A percentile compares a stretch with the other conserved stretches of the same genome.
Evolutionary conservation across 139 green algal species (phyloP).

Genomic region (Chlorella sorokiniana): DNA sequence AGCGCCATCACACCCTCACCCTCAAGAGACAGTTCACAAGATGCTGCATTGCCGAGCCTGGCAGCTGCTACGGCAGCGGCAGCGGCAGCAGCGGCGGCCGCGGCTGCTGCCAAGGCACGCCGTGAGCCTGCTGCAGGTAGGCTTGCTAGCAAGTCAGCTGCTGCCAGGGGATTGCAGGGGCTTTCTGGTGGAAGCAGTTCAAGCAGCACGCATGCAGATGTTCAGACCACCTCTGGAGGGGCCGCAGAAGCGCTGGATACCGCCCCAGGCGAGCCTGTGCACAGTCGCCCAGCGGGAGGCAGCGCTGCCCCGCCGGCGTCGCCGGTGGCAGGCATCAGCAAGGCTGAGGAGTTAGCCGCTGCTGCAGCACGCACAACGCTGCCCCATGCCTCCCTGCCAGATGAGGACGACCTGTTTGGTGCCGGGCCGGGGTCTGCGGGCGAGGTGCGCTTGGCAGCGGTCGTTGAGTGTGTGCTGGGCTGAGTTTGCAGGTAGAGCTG

Average conservation of each 20-base stretch:
- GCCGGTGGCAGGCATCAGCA: background rate
- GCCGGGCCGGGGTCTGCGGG: background rate
- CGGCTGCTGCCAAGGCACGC: background rate
- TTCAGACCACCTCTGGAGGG: background rate
- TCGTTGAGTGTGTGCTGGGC: background rate
- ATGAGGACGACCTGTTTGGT: conserved; percentile 8
- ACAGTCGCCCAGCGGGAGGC: too few relatives aligned
- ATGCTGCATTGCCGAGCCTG: background rate
- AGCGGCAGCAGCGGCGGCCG: background rate
- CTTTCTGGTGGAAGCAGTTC: too few relatives aligned
- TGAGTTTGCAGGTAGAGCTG: background rate
- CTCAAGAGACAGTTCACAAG: conserved; percentile 13
- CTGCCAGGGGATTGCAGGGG: background rate
- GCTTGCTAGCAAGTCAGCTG: background rate
- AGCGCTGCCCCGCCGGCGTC: too few relatives aligned
- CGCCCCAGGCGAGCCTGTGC: too few relatives aligned
- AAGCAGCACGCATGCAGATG: too few relatives aligned
- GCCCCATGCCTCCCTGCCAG: background rate
- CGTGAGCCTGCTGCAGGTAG: background rate
- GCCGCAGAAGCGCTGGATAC: too few relatives aligned
- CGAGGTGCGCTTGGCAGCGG: conserved; percentile 9
- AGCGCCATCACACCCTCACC: conserved; percentile 5
- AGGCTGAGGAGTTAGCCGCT: background rate
- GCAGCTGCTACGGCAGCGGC: conserved; percentile 1
- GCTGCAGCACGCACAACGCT: background rate